Evolutionary conservation across 177 flowering plant genomes (phyloP), one percentile per base, ranked within the genome.

Genomic region (Tripterygium wilfordii): DNA sequence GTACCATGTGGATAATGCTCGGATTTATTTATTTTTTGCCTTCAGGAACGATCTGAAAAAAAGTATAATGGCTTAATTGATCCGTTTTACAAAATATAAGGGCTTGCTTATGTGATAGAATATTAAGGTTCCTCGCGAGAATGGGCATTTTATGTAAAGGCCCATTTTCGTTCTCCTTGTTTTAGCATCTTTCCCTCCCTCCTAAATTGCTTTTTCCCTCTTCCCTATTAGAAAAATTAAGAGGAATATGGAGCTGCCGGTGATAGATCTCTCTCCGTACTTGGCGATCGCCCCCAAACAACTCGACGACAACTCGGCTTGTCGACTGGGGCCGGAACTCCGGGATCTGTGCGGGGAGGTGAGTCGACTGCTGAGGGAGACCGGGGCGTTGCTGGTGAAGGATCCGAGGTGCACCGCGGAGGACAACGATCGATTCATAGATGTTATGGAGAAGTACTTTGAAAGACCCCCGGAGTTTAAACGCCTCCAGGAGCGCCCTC

Each of bases 401-500:
- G 97, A 92, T 63, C 99, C 96, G 8, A 61, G 99, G 58, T 92
- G 99, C 49, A 61, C 96, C 5, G 95, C 62, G 0, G 61, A 68
- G 26, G 98, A 92, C 67, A 92, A 89, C 39, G 97, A 92, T 71
- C 85, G 84, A 8, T 89, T 89, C 63, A 61, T 92, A 17, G 92
- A 92, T 45, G 86, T 92, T 96, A 92, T 92, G 99, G 99, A 92
- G 68, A 78, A 54, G 42, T 92, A 77, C 54, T 92, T 88, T 60
- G 69, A 80, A 42, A 53, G 45, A 10, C 84, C 99, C 2, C 10
- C 30, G 0, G 80, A 89, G 2, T 86, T 89, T 65, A 89, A 92
- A 70, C 76, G 74, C 5, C 69, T 62, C 9, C 97, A 92, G 49
- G 89, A 82, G 56, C 75, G 99, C 7, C 85, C 89, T 20, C 66